A percentile compares a stretch with the other conserved stretches of the same genome.
phyloP scores from a whole-genome alignment of 2,329 filamentous ascomycete genomes.

The Cladophialophora chaetospira region DNA sequence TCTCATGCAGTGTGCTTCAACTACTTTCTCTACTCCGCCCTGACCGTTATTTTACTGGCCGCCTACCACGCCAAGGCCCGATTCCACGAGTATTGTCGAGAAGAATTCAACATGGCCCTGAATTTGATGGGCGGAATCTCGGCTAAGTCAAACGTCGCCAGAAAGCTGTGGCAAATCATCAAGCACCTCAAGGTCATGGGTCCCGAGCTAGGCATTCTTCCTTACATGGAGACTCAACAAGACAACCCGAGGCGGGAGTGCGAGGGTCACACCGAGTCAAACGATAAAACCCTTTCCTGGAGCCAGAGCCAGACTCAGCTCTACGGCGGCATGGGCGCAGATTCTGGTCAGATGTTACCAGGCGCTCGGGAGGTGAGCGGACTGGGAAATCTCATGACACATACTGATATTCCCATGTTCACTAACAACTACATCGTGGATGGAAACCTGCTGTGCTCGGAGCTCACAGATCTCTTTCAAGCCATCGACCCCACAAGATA shows the following conservation, averaged over 20 bases:
- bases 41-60: constrained; percentile 47
- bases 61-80: constrained; percentile 49
- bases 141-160: constrained; percentile 15
- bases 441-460: constrained; percentile 12
- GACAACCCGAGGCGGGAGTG: constrained; percentile 5
- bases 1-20: constrained; percentile 46
- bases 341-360: not conserved
- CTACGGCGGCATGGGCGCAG: not conserved
- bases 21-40: constrained; percentile 45
- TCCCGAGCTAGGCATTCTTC: constrained; percentile 7
- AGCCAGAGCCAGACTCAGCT: too few relatives aligned
- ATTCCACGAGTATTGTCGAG: constrained; percentile 43
- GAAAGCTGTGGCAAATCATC: constrained; percentile 22
- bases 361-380: not conserved
- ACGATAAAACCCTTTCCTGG: not conserved
- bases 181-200: constrained; percentile 19
- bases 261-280: not conserved
- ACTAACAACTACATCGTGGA: constrained; percentile 5
- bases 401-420: not conserved
- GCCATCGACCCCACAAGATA: constrained; percentile 13
- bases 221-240: constrained; percentile 16
- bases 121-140: constrained; percentile 15
- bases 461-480: constrained; percentile 17
- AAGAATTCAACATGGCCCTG: constrained; percentile 34
- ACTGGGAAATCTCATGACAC: not conserved